Conservation (phyloP, 2,329 filamentous ascomycete genomes). For the Fusarium brachygibbosum region DNA sequence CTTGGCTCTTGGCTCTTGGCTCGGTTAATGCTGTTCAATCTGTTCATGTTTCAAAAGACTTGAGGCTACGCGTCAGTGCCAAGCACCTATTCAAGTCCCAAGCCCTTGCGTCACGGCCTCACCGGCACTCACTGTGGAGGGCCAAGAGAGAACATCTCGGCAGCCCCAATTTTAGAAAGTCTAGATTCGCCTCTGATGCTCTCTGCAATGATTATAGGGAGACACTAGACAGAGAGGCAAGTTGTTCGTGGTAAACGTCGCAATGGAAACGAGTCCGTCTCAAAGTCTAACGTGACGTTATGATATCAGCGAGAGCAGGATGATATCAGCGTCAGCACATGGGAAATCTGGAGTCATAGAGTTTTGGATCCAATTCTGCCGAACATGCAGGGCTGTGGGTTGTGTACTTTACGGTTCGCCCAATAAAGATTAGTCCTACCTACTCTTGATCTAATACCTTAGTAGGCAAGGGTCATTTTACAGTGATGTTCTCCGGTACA, state of each 20-base stretch:
- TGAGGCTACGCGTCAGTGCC: conserved; percentile 45
- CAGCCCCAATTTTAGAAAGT: conserved; percentile 22
- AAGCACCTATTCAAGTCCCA: conserved; percentile 36
- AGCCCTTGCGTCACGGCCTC: conserved; percentile 28
- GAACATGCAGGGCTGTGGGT: conserved; percentile 15
- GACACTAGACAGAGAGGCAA: not conserved
- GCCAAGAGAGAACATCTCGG: conserved; percentile 40
- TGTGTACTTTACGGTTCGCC: conserved; percentile 17
- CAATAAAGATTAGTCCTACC: conserved; percentile 26
- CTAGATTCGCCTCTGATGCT: conserved; percentile 4
- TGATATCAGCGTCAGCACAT: conserved; percentile 37
- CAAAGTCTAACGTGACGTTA: conserved; percentile 25
- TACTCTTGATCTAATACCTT: conserved; percentile 1
- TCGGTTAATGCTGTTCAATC: conserved; percentile 21
- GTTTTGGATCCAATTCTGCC: conserved; percentile 10
- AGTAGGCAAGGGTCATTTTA: not conserved
- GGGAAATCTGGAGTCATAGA: conserved; percentile 21
- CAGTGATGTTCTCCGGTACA: not conserved
- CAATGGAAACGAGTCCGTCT: conserved; percentile 4
- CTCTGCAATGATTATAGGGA: not conserved
- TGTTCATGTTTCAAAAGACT: conserved; percentile 31
- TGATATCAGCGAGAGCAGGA: conserved; percentile 33
- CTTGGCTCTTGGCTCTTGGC: conserved; percentile 24
- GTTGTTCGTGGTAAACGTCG: not conserved
- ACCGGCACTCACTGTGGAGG: conserved; percentile 42